Conservation (phyloP, 1,284 basidiomycete species). For the Coniferiporia sulphurascens region DNA sequence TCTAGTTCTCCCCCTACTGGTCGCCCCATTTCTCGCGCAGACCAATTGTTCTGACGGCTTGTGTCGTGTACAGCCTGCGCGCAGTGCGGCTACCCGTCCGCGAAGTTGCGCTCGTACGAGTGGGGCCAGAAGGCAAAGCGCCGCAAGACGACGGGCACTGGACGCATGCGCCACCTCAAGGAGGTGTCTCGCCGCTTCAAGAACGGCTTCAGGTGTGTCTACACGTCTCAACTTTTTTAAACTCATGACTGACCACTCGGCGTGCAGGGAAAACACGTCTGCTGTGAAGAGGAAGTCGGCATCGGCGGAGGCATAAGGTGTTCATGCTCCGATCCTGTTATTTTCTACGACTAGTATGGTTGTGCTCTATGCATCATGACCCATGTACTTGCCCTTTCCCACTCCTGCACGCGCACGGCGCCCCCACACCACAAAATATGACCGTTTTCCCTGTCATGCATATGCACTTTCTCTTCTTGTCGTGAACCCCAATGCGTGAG, state of each 20-base stretch:
- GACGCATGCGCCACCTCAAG: slow-evolving; percentile 95
- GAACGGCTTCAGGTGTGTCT: slow-evolving; percentile 86
- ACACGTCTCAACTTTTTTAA: neutral
- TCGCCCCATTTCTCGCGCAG: neutral
- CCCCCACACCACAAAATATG: slow-evolving; percentile 5
- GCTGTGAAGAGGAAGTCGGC: slow-evolving; percentile 58
- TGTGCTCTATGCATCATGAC: neutral
- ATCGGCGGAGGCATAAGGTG: slow-evolving; percentile 42
- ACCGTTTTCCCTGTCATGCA: neutral
- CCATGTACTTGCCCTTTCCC: neutral
- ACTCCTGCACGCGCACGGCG: neutral
- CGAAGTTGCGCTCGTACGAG: slow-evolving; percentile 94
- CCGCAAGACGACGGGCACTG: slow-evolving; percentile 98
- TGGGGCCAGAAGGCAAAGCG: slow-evolving; percentile 99
- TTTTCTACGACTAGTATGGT: neutral
- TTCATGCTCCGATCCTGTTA: neutral
- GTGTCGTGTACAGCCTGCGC: slow-evolving; percentile 65
- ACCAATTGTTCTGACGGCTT: neutral
- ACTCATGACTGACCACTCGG: neutral
- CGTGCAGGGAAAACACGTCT: slow-evolving; percentile 72
- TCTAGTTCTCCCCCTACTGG: neutral
- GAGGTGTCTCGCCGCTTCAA: slow-evolving; percentile 90
- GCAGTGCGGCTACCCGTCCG: slow-evolving; percentile 94
- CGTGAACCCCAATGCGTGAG: too few species aligned
- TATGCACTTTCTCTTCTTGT: neutral